phyloP scores from a whole-genome alignment of 768 basidiomycete genomes.

The Phaffia tasmanica region DNA sequence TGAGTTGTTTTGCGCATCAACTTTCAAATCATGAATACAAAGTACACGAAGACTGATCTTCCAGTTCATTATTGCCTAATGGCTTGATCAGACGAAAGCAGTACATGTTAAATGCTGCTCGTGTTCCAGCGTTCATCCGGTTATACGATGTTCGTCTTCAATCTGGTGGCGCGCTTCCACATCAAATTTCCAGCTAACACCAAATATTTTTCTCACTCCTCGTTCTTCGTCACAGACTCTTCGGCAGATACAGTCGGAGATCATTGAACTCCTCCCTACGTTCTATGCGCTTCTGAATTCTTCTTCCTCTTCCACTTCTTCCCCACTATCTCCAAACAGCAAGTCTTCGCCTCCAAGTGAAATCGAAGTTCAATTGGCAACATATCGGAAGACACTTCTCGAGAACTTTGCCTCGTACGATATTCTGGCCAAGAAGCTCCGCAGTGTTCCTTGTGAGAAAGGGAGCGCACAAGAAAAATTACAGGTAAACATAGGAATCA shows the following conservation, averaged over 20 bases:
- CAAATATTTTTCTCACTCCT: not conserved
- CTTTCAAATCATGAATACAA: not conserved
- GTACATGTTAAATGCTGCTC: slow-evolving; percentile 53
- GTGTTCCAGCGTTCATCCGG: slow-evolving; percentile 52
- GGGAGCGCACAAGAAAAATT: slow-evolving; percentile 66
- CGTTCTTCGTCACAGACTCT: slow-evolving; percentile 46
- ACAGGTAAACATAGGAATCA: slow-evolving; percentile 64
- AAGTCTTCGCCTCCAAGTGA: not conserved
- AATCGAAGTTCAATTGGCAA: slow-evolving; percentile 8
- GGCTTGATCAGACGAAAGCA: slow-evolving; percentile 55
- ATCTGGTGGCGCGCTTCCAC: not conserved
- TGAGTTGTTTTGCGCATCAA: slow-evolving; percentile 40
- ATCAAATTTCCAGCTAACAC: no score
- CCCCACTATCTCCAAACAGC: not conserved
- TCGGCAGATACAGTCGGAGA: slow-evolving; percentile 66
- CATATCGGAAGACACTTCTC: slow-evolving; percentile 63
- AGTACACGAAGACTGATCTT: not conserved
- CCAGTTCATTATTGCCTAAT: not conserved
- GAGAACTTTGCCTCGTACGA: slow-evolving; percentile 84
- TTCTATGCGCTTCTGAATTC: slow-evolving; percentile 70
- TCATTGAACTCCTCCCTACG: slow-evolving; percentile 73
- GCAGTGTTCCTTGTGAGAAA: slow-evolving; percentile 52
- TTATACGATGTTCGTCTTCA: slow-evolving; percentile 53
- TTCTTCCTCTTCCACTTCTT: slow-evolving; percentile 17
- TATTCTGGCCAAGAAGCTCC: slow-evolving; percentile 71